These are phyloP conservation scores for Rhodotorula sp. DNA, from an alignment of 1,284 basidiomycete species.

Conservation along the genomic window DNA sequence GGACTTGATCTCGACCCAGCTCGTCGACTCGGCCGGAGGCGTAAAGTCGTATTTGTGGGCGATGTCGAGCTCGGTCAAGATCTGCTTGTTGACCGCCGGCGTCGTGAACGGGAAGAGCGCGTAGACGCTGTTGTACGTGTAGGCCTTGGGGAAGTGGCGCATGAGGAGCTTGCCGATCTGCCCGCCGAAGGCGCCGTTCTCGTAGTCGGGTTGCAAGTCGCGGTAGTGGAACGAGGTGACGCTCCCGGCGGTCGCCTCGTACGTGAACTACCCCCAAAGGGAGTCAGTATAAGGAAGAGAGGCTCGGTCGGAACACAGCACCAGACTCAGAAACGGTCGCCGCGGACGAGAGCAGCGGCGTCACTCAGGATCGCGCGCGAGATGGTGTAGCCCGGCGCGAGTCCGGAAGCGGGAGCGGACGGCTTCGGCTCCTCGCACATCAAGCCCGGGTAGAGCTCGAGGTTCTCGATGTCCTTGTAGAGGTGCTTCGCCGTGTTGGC, in stretches of 20 bases:
- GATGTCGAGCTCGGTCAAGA: constrained; percentile 53
- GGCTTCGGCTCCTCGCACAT: constrained; percentile 70
- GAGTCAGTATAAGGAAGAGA: not conserved
- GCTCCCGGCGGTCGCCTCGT: constrained; percentile 74
- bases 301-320: not conserved
- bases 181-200: constrained; percentile 50
- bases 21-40: constrained; percentile 11
- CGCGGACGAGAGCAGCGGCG: constrained; percentile 77
- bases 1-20: constrained; percentile 6
- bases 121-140: constrained; percentile 66
- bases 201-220: constrained; percentile 32
- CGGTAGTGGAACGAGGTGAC: constrained; percentile 55
- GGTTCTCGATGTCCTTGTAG: constrained; percentile 70
- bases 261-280: constrained; percentile 56
- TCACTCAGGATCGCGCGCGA: constrained; percentile 82
- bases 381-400: constrained; percentile 57
- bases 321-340: constrained; percentile 38
- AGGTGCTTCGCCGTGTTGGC: constrained; percentile 70
- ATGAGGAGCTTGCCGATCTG: constrained; percentile 59
- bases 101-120: constrained; percentile 82
- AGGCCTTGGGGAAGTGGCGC: constrained; percentile 68
- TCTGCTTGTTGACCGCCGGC: constrained; percentile 54
- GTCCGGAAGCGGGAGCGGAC: constrained; percentile 65
- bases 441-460: constrained; percentile 65
- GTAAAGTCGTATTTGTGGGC: constrained; percentile 31